Evolutionary conservation across 345 rosid genomes (phyloP), one percentile per base, ranked within the genome.

Genomic region (Gossypium herbaceum): DNA sequence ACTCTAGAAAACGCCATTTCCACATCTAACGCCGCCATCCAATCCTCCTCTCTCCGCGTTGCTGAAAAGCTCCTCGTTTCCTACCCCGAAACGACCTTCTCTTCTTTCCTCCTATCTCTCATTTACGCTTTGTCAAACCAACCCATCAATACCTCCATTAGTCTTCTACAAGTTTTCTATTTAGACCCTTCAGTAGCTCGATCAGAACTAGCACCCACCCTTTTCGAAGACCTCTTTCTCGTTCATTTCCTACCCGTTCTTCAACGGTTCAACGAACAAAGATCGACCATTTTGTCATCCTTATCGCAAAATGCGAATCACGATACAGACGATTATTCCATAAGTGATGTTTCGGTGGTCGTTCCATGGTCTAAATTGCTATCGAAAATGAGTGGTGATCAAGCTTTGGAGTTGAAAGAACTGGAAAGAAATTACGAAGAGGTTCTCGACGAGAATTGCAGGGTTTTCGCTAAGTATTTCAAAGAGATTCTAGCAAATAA

Each of bases 361-460:
- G 47, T 83, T 65, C 88, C 88, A 0, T 34, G 54, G 63, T 45
- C 79, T 29, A 90, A 88, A 54, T 43, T 73, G 68, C 17, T 90
- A 72, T 85, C 94, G 55, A 86, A 81, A 75, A 83, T 90, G 82
- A 88, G 84, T 2, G 85, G 85, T 1, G 80, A 73, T 60, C 92
- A 90, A 77, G 87, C 87, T 12, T 65, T 75, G 13, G 83, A 81
- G 82, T 72, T 90, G 66, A 88, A 82, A 80, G 84, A 75, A 50
- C 43, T 88, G 72, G 94, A 90, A 81, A 75, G 77, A 11, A 75
- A 25, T 51, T 86, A 86, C 19, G 89, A 82, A 71, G 82, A 80
- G 74, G 83, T 76, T 75, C 61, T 88, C 54, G 88, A 90, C 50
- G 87, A 86, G 76, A 90, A 90, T 72, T 88, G 92, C 73, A 81